phyloP scores from a whole-genome alignment of 169 alveolate species.

The Babesia divergens region DNA sequence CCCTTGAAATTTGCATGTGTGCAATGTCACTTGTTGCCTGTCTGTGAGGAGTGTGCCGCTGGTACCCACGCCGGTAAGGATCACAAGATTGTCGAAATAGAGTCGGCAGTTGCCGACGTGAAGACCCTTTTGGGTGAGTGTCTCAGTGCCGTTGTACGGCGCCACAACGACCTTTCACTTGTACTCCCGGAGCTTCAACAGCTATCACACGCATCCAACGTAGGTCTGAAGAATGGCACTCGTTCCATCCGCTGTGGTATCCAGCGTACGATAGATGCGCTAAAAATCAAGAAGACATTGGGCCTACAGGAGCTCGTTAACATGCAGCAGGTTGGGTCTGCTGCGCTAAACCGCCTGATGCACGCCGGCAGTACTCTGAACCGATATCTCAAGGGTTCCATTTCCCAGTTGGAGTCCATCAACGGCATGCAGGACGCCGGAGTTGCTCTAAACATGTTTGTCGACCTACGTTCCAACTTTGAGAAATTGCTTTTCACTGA shows the following conservation, averaged over 20 bases:
- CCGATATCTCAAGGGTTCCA: constrained; percentile 20
- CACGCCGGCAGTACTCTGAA: constrained; percentile 26
- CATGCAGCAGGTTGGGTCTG: constrained; percentile 49
- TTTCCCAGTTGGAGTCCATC: constrained; percentile 30
- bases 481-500: constrained; percentile 39
- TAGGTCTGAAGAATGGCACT: constrained; percentile 11
- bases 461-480: constrained; percentile 34
- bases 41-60: constrained; percentile 25
- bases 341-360: constrained; percentile 34
- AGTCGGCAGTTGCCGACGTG: constrained; percentile 44
- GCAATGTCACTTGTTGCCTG: constrained; percentile 39
- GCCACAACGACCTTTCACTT: constrained; percentile 45
- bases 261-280: constrained; percentile 37
- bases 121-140: constrained; percentile 55
- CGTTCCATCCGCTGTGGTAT: constrained; percentile 40
- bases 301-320: constrained; percentile 21
- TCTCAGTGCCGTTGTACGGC: constrained; percentile 27
- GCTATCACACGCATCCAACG: constrained; percentile 12
- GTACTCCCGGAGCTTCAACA: constrained; percentile 58
- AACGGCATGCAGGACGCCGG: constrained; percentile 42
- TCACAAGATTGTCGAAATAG: constrained; percentile 48
- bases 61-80: constrained; percentile 23
- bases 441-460: constrained; percentile 47
- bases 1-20: constrained; percentile 31
- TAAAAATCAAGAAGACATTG: constrained; percentile 11